Percentiles rank a stretch among this genome's conserved stretches.
phyloP scores from a whole-genome alignment of 2,329 filamentous ascomycete species.

The Aspergillus bombycis region DNA sequence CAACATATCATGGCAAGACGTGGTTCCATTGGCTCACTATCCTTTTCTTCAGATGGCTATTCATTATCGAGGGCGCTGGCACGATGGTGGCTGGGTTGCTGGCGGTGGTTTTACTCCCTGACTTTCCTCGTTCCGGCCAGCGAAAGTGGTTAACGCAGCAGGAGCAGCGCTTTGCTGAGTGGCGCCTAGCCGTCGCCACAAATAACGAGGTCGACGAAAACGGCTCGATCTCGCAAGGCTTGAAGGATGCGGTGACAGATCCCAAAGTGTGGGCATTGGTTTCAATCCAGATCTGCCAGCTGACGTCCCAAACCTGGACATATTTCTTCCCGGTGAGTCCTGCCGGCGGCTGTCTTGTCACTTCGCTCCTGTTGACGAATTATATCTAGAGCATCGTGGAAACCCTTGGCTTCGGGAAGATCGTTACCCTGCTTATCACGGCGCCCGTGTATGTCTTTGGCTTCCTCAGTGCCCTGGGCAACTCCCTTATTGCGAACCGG shows the following conservation, averaged over 20 bases:
- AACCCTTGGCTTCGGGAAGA: slow-evolving; percentile 23
- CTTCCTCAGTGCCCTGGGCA: slow-evolving; percentile 39
- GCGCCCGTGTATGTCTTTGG: slow-evolving; percentile 26
- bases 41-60: slow-evolving; percentile 29
- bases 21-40: background rate
- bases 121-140: slow-evolving; percentile 26
- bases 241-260: slow-evolving; percentile 21
- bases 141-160: slow-evolving; percentile 25
- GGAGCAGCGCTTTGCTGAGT: slow-evolving; percentile 25
- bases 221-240: slow-evolving; percentile 19
- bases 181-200: slow-evolving; percentile 22
- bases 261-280: slow-evolving; percentile 23
- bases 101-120: slow-evolving; percentile 39
- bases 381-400: slow-evolving; percentile 20
- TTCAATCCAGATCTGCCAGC: slow-evolving; percentile 21
- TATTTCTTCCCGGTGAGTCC: slow-evolving; percentile 19
- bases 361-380: background rate
- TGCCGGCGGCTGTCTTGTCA: fast-evolving
- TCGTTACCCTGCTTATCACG: slow-evolving; percentile 23
- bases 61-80: slow-evolving; percentile 44
- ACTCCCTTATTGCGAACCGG: slow-evolving; percentile 31
- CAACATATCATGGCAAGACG: background rate
- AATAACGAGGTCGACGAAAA: slow-evolving; percentile 27
- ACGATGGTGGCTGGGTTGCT: slow-evolving; percentile 39
- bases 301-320: slow-evolving; percentile 21